phyloP scores from a whole-genome alignment of 1,284 basidiomycete species.

The Gymnopus androsaceus region DNA sequence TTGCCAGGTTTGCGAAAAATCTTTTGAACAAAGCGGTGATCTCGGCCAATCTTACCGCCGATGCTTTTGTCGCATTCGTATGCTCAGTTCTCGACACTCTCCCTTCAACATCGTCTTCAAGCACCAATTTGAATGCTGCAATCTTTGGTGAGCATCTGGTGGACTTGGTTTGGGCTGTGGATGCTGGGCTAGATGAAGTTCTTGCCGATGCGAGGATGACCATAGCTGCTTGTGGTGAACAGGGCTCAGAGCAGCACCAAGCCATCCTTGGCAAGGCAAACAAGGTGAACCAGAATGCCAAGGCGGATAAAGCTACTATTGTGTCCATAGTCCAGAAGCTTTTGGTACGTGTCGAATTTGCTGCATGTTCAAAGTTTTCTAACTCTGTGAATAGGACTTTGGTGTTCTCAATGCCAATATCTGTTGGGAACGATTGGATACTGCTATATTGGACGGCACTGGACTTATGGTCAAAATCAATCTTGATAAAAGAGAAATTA shows the following conservation, averaged over 20 bases:
- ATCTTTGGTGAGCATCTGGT: conserved; percentile 69
- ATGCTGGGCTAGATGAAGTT: conserved; percentile 73
- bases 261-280: conserved; percentile 38
- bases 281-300: conserved; percentile 51
- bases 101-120: conserved; percentile 57
- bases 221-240: conserved; percentile 36
- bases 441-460: conserved; percentile 56
- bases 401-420: conserved; percentile 57
- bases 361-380: conserved; percentile 14
- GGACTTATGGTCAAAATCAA: conserved; percentile 59
- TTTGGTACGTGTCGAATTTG: conserved; percentile 50
- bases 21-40: conserved; percentile 54
- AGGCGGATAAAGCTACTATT: conserved; percentile 64
- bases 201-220: conserved; percentile 54
- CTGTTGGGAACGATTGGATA: conserved; percentile 75
- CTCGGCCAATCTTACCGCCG: conserved; percentile 50
- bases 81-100: conserved; percentile 58
- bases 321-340: conserved; percentile 60
- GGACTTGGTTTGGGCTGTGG: conserved; percentile 78
- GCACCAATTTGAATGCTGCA: conserved; percentile 38
- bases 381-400: conserved; percentile 38
- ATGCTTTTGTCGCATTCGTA: conserved; percentile 60
- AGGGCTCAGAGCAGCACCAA: conserved; percentile 17
- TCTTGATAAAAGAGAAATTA: conserved; percentile 75
- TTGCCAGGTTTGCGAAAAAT: conserved; percentile 44